Conservation (phyloP, 495 filamentous ascomycete genomes). For the Patellaria atrata region DNA sequence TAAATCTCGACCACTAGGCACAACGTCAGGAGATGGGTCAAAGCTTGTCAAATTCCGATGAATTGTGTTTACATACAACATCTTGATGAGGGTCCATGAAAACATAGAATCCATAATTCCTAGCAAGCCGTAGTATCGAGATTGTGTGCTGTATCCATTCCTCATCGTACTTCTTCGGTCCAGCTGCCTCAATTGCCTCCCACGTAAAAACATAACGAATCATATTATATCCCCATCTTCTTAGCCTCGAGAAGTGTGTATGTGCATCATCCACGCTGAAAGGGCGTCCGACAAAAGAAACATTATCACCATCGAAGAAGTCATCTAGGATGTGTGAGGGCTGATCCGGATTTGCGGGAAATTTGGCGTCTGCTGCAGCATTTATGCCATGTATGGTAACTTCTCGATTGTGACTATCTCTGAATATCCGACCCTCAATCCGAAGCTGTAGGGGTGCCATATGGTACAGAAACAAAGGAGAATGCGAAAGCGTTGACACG, state of each 20-base stretch:
- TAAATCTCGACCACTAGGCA: slow-evolving; percentile 75
- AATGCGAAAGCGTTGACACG: too few relatives aligned
- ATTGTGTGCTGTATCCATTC: slow-evolving; percentile 89
- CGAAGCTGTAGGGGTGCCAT: slow-evolving; percentile 40
- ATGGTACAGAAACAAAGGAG: too few relatives aligned
- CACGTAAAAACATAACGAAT: slow-evolving; percentile 96
- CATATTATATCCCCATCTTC: slow-evolving; percentile 84
- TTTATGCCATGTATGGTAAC: slow-evolving; percentile 58
- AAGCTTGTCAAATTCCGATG: background rate
- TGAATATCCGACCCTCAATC: slow-evolving; percentile 72
- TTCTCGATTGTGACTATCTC: slow-evolving; percentile 52
- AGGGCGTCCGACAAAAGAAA: slow-evolving; percentile 77
- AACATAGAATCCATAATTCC: slow-evolving; percentile 81
- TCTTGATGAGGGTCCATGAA: slow-evolving; percentile 99
- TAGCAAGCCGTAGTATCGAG: slow-evolving; percentile 65
- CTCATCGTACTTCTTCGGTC: slow-evolving; percentile 89
- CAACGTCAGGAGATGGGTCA: slow-evolving; percentile 10
- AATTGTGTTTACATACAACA: slow-evolving; percentile 45
- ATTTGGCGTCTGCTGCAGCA: slow-evolving; percentile 52
- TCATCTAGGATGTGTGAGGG: slow-evolving; percentile 63
- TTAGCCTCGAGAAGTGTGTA: slow-evolving; percentile 72
- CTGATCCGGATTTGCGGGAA: slow-evolving; percentile 59
- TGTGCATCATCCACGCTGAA: slow-evolving; percentile 74
- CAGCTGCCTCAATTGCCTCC: slow-evolving; percentile 94
- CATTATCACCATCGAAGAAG: slow-evolving; percentile 86